A percentile compares a stretch with the other conserved stretches of the same genome.
Evolutionary conservation across 768 basidiomycete genomes (phyloP).

Genomic region (Coprinopsis strossmayeri): DNA sequence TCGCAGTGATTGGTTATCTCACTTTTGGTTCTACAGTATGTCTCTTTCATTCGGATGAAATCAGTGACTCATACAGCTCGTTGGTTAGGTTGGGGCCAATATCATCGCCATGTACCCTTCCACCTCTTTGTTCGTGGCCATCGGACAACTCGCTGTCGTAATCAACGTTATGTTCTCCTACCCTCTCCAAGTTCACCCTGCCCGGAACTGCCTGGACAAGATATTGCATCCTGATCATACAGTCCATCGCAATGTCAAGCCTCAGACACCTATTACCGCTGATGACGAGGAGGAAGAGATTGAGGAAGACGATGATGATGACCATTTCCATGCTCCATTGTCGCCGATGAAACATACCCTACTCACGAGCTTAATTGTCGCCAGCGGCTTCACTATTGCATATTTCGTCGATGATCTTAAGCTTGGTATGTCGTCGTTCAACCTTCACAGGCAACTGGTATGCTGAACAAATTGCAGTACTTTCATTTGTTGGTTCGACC

Average conservation of each 20-base stretch:
- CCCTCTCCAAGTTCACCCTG: slow-evolving; percentile 91
- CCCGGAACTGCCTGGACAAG: slow-evolving; percentile 87
- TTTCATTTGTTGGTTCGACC: slow-evolving; percentile 94
- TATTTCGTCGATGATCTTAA: slow-evolving; percentile 75
- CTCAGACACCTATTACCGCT: slow-evolving; percentile 23
- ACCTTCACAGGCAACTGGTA: no score
- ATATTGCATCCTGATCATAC: slow-evolving; percentile 52
- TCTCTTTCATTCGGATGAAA: background rate
- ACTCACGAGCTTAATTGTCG: slow-evolving; percentile 63
- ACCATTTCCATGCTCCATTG: slow-evolving; percentile 58
- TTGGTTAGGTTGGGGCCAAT: slow-evolving; percentile 80
- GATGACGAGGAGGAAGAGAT: slow-evolving; percentile 39
- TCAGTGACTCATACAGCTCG: background rate
- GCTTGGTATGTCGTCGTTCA: slow-evolving; percentile 67
- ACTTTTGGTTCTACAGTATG: slow-evolving; percentile 84
- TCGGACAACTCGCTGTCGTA: slow-evolving; percentile 91
- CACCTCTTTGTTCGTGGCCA: slow-evolving; percentile 85
- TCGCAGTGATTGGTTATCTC: slow-evolving; percentile 84
- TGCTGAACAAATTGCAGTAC: slow-evolving; percentile 41
- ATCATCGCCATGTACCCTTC: slow-evolving; percentile 93
- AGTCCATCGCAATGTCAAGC: slow-evolving; percentile 3
- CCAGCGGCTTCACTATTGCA: slow-evolving; percentile 62
- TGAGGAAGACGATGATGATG: slow-evolving; percentile 43
- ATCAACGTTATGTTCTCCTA: slow-evolving; percentile 88
- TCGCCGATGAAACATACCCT: slow-evolving; percentile 57